These are phyloP conservation scores for Yamadazyma siamensis DNA, from an alignment of 1,139 yeast species.

Conservation along the genomic window DNA sequence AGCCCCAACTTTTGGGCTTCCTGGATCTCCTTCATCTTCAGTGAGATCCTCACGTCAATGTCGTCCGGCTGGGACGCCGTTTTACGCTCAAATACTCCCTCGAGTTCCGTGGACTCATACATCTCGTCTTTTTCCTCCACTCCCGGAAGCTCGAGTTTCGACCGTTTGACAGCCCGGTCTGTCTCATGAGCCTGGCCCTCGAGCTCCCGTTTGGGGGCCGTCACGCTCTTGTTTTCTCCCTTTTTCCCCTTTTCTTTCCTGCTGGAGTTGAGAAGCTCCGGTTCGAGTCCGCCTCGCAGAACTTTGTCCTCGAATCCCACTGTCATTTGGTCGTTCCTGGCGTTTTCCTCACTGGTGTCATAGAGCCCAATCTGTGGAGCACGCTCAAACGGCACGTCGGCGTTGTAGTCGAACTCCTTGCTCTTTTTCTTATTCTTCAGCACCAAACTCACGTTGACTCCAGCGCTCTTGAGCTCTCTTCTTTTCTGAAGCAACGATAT, in stretches of 20 bases:
- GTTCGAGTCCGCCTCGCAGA: slow-evolving; percentile 45
- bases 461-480: slow-evolving; percentile 83
- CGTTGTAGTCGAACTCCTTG: slow-evolving; percentile 75
- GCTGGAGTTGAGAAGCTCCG: too few relatives aligned
- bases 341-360: slow-evolving; percentile 60
- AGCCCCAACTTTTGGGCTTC: slow-evolving; percentile 16
- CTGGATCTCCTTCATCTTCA: slow-evolving; percentile 22
- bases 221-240: slow-evolving; percentile 10
- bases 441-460: slow-evolving; percentile 57
- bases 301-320: slow-evolving; percentile 46
- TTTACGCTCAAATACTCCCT: slow-evolving; percentile 10
- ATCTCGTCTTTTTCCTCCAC: slow-evolving; percentile 4
- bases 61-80: slow-evolving; percentile 12
- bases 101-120: slow-evolving; percentile 11
- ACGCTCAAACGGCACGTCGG: slow-evolving; percentile 78
- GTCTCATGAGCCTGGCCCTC: slow-evolving; percentile 33
- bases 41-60: slow-evolving; percentile 29
- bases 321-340: slow-evolving; percentile 34
- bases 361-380: slow-evolving; percentile 68
- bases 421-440: slow-evolving; percentile 47
- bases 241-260: slow-evolving; percentile 27
- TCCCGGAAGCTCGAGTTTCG: slow-evolving; percentile 51
- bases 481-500: slow-evolving; percentile 77
- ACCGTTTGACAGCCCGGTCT: slow-evolving; percentile 36
- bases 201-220: slow-evolving; percentile 11